Evolutionary conservation across 768 basidiomycete species (phyloP).

Genomic region (Termitomyces sp.): DNA sequence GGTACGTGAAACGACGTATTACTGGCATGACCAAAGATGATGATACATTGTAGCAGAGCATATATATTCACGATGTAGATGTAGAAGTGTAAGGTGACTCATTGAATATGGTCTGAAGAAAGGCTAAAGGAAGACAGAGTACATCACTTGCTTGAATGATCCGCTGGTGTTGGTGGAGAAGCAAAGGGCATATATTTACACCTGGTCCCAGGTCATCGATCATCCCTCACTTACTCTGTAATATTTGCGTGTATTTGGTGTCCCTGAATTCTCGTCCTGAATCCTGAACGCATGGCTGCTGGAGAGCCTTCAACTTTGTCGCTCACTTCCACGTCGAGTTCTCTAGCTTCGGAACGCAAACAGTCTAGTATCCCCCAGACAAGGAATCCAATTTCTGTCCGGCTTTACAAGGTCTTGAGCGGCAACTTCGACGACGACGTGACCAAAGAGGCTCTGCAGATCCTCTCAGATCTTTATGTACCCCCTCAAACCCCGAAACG

Average conservation of each 20-base stretch:
- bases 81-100: no score
- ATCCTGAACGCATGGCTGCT: neutral
- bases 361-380: constrained; percentile 20
- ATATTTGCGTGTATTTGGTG: neutral
- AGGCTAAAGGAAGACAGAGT: no score
- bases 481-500: constrained; percentile 21
- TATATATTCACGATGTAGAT: no score
- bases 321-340: constrained; percentile 5
- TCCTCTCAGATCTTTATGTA: constrained; percentile 76
- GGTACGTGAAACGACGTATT: no score
- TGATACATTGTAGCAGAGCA: no score
- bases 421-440: constrained; percentile 74
- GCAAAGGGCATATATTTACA: no score
- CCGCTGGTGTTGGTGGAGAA: no score
- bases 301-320: constrained; percentile 9
- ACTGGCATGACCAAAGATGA: no score
- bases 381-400: constrained; percentile 74
- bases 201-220: no score
- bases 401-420: constrained; percentile 87
- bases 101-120: no score
- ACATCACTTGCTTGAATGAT: no score
- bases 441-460: constrained; percentile 75
- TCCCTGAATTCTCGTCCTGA: neutral
- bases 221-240: no score
- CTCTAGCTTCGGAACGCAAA: constrained; percentile 10